Evolutionary conservation across 352 stramenopile species (phyloP), one percentile per base, ranked within the genome.

Genomic region (Phytophthora ohioensis): DNA sequence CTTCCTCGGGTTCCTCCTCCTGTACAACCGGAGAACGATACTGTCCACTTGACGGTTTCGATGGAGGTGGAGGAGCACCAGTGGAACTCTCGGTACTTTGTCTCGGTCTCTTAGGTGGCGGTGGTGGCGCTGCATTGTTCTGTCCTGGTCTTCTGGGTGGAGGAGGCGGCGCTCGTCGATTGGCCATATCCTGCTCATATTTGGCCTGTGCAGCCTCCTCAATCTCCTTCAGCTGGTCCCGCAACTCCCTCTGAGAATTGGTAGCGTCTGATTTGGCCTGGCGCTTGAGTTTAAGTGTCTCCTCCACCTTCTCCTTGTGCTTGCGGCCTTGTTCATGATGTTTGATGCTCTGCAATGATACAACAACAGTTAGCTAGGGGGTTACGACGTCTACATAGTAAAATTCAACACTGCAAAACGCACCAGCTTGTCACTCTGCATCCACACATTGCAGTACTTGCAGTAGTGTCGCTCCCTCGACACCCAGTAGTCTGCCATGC

Each of bases 391-490:
- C 8, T 21, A 36, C 1, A 52, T 1, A 36, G 13, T 10, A 7
- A 34, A 5, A 17, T 21, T 2, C 30, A 48, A 5, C 49, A 27
- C 13, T 32, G 5, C 11, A 34, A 27, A 8, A 65, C 84, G 51
- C 45, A 93, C 85, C 56, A 81, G 56, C 71, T 89, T 93, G 64
- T 96, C 90, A 31, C 79, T 78, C 43, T 91, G 88, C 76, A 91
- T 91, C 90, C 90, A 96, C 53, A 80, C 83, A 90, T 96, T 95
- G 87, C 90, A 96, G 62, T 85, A 93, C 77, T 91, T 91, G 87
- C 90, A 96, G 67, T 88, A 92, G 60, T 96, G 84, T 42, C 83
- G 79, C 76, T 94, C 83, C 21, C 71, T 71, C 2, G 82, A 91
- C 67, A 81, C 78, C 81, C 82, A 88, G 53, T 90, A 88, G 76